Base-by-base conservation (phyloP, 257 asterid species). In the Solanum medicagineum region DNA sequence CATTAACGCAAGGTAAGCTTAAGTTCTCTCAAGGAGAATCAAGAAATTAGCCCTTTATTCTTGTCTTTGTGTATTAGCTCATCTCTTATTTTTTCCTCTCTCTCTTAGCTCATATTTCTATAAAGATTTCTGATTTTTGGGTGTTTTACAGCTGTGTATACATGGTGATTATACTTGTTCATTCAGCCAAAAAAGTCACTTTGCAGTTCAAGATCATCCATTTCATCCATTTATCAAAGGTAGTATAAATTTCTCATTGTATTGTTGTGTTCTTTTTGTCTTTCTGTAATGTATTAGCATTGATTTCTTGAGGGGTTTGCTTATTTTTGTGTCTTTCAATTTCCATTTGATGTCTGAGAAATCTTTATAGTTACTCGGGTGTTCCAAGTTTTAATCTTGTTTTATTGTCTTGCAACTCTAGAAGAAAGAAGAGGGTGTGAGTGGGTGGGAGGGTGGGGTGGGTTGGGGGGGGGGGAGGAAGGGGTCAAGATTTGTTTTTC, bases 171-270 rank as follows among this genome's bases (percentile, higher is more conserved):
- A 40, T 85, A 81, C 85, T 87, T 73, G 20, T 84, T 81, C 88
- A 84, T 63, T 84, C 85, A 15, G 2, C 75, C 86, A 65, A 55
- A 68, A 84, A 59, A 71, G 83, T 1, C 49, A 53, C 26, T 79
- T 70, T 49, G 29, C 44, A 47, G 14, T 86, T 73, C 83, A 59
- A 49, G 84, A 83, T 88, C 84, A 60, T 71, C 65, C 55, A 16
- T 62, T 86, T 88, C 84, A 60, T 71, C 65, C 55, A n/a, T 62
- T 86, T 73, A 85, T 81, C 71, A 36, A 16, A 86, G 88, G 91
- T 88, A 81, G 10, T 19, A 7, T 36, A 44, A 36, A 3, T 62
- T 63, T 57, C 8, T 63, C 20, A 6, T 73, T 60, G 82, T 29
- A 8, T 19, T 24, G 24, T 22, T 54, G 53, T 1, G 26, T 8